Evolutionary conservation across 768 basidiomycete species (phyloP).

Genomic region (Candolleomyces aberdarensis): DNA sequence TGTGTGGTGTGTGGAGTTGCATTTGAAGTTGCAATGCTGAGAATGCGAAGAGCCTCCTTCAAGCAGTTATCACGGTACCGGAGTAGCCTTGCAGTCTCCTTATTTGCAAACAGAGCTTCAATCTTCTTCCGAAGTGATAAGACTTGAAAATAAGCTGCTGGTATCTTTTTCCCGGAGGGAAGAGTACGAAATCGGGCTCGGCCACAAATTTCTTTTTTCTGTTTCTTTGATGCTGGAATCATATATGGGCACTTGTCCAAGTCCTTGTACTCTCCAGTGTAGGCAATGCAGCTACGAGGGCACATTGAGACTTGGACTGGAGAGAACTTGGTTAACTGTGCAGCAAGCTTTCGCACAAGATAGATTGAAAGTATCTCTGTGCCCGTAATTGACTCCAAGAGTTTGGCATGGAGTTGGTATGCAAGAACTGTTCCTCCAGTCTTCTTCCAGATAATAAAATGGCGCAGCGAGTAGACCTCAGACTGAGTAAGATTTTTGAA

Average conservation of each 20-base stretch:
- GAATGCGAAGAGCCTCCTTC: constrained; percentile 12
- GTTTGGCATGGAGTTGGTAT: constrained; percentile 16
- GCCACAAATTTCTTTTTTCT: background rate
- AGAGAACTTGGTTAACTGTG: constrained; percentile 9
- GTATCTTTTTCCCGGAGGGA: constrained; percentile 1
- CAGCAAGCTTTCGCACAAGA: constrained; percentile 13
- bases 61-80: constrained; percentile 17
- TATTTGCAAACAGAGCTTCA: constrained; percentile 21
- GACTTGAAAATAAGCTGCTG: constrained; percentile 12
- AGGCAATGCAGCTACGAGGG: constrained; percentile 21
- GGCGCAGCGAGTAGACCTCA: constrained; percentile 5
- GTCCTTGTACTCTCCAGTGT: constrained; percentile 17
- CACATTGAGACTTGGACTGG: constrained; percentile 18
- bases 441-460: constrained; percentile 18
- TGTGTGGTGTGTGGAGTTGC: background rate
- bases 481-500: background rate
- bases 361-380: constrained; percentile 17
- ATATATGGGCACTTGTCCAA: constrained; percentile 14
- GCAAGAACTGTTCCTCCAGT: constrained; percentile 21
- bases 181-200: background rate
- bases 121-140: constrained; percentile 16
- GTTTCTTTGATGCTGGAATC: background rate
- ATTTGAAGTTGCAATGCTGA: background rate
- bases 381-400: constrained; percentile 16
- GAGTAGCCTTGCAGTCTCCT: constrained; percentile 13